Percentiles rank a stretch among this genome's conserved stretches.
Conservation (phyloP, 305 asterid genomes). For the Fraxinus platypoda region DNA sequence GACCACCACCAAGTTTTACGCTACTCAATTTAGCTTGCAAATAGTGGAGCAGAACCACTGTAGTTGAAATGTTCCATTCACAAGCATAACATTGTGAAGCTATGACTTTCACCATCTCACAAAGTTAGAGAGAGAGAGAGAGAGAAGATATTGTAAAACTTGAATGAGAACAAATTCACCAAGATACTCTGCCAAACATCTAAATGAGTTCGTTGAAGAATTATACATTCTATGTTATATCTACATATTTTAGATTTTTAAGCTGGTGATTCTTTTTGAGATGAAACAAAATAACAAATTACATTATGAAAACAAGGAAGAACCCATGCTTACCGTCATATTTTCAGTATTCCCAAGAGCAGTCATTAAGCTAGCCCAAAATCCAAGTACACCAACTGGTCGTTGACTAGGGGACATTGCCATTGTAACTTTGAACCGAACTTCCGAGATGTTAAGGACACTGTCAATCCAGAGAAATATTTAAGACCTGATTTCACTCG, state of each 20-base stretch:
- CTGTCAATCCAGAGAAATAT: conserved; percentile 49
- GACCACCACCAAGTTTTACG: neutral
- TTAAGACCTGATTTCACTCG: conserved; percentile 17
- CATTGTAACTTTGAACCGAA: conserved; percentile 95
- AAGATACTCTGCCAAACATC: conserved; percentile 13
- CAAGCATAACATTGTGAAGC: conserved; percentile 15
- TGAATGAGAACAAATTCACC: neutral
- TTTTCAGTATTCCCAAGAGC: conserved; percentile 99
- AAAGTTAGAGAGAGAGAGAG: neutral
- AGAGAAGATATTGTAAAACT: neutral
- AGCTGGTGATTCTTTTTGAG: conserved; percentile 1
- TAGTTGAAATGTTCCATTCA: neutral
- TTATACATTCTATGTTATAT: neutral
- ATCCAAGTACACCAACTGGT: conserved; percentile 99
- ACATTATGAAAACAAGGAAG: conserved; percentile 22
- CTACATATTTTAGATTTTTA: neutral
- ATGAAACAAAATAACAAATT: conserved; percentile 15
- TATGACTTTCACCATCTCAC: conserved; percentile 6
- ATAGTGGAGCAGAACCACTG: neutral
- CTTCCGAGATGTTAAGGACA: conserved; percentile 89
- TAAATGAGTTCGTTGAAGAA: conserved; percentile 4
- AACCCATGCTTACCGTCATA: conserved; percentile 81
- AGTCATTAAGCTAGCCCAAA: conserved; percentile 99
- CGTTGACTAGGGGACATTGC: conserved; percentile 99
- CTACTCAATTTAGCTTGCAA: conserved; percentile 15